Base-by-base conservation (phyloP, 108 stramenopile species). In the Cyclotella kingstonii region DNA sequence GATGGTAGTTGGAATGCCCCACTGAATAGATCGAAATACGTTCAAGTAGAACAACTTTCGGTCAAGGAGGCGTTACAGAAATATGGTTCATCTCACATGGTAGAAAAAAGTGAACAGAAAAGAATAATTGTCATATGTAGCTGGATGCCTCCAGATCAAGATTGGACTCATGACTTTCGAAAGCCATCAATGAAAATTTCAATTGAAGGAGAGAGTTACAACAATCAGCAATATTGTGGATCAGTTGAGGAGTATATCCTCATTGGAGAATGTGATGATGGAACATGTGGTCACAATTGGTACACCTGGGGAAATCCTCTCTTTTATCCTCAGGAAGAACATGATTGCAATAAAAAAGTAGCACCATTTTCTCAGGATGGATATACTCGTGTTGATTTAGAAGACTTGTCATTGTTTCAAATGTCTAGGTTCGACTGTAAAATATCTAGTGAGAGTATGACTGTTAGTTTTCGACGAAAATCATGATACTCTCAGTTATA, bases 201-300 rank as follows among this genome's bases (percentile, higher is more conserved):
- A 47, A 50, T 40, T 26, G 26, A 26, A 21, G 11, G 14, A 18
- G 39, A 45, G 30, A 23, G 8, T 9, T 31, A 53, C 27, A 15
- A 5, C 11, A 12, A 18, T 22, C 51, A 54, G 29, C 19, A 41
- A n/a, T 44, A 25, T 18, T 30, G 9, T 12, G 53, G 63, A 11
- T 35, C 45, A 21, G 88, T 85, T 5, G 77, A 83, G 10, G 92
- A 93, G 66, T 90, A 90, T 55, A 84, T 93, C 55, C 55, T 90
- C 35, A 90, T 93, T 48, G 92, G 92, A 12, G 92, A 93, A 70
- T 62, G 67, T 23, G 83, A 89, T 65, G 78, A 93, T 68, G 92
- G 89, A 5, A 76, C 78, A 11, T 89, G 89, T 53, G 89, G 92
- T 7, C 71, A 89, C 49, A 85, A 87, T 54, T 93, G 85, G 88